Conservation (phyloP, 2,329 filamentous ascomycete genomes). For the Fusarium euwallaceae region DNA sequence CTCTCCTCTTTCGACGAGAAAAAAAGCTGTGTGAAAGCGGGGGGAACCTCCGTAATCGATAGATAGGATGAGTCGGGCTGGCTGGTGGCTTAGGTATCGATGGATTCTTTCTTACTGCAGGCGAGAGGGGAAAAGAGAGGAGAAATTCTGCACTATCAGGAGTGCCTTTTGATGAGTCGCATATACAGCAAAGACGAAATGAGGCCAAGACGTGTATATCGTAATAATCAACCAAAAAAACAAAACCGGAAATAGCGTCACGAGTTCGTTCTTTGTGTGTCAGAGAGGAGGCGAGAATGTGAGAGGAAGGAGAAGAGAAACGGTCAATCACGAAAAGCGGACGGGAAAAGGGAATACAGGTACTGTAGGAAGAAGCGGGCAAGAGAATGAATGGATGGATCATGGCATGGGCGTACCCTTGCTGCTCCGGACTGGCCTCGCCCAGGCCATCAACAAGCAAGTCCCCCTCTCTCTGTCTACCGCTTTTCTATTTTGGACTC, state of each 20-base stretch:
- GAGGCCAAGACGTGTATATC: background rate
- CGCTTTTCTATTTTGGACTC: background rate
- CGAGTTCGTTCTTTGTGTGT: slow-evolving; percentile 1
- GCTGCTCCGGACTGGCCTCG: background rate
- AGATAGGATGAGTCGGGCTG: slow-evolving; percentile 5
- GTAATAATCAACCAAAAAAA: slow-evolving; percentile 6
- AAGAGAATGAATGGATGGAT: slow-evolving; percentile 29
- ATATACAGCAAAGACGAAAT: background rate
- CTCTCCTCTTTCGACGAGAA: background rate
- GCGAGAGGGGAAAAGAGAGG: slow-evolving; percentile 13
- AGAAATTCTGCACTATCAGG: background rate
- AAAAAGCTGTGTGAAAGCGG: slow-evolving; percentile 27
- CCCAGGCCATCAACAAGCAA: background rate
- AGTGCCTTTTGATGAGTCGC: background rate
- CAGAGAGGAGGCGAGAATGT: slow-evolving; percentile 13
- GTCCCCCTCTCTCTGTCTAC: background rate
- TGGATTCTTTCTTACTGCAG: slow-evolving; percentile 21
- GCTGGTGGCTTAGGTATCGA: slow-evolving; percentile 15
- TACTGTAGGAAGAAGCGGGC: slow-evolving; percentile 26
- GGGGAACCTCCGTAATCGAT: slow-evolving; percentile 16
- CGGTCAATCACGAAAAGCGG: slow-evolving; percentile 19
- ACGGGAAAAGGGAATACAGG: slow-evolving; percentile 26
- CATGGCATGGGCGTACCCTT: slow-evolving; percentile 10
- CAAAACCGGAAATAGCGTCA: slow-evolving; percentile 16
- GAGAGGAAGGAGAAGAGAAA: slow-evolving; percentile 11